Evolutionary conservation across 2,329 filamentous ascomycete genomes (phyloP), one percentile per base, ranked within the genome.

Genomic region (Parasarocladium wereldwijsianum): DNA sequence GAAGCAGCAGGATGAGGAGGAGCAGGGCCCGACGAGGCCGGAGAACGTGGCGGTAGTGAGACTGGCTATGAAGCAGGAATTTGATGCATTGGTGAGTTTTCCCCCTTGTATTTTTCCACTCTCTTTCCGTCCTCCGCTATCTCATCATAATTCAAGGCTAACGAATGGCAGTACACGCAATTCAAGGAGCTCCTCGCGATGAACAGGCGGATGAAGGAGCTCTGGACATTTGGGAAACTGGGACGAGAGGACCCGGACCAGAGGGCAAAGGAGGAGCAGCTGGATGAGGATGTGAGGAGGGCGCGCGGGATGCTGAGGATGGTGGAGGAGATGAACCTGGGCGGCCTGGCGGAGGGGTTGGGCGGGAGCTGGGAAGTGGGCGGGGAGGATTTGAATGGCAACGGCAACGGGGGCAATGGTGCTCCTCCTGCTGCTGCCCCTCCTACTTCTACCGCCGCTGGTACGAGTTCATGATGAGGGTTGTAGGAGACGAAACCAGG

Each of bases 1-100:
- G n/a, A 30, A 12, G 28, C 28, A 17, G 23, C 57, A 59, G 22
- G 55, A 53, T 12, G 49, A 55, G 15, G 52, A 45, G 27, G 55
- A 57, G 33, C 44, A 46, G 20, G 48, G 47, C 36, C 54, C 50
- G 32, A 50, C 51, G 34, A 55, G 53, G 32, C 55, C 56, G 0
- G 51, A 58, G 31, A 47, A 52, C 36, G 54, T 58, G 34, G 53
- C 57, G 29, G 56, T 60, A 17, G 48, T 52, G 4, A 52, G 55
- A 24, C 52, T 61, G 17, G 54, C 55, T 21, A 58, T 60, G 47
- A 55, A 57, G 43, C 54, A 57, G 40, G 57, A 60, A 31, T 61
- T 61, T 29, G 56, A 61, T 32, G 54, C 54, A 3, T 40, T 61
- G 11, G 56, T 59, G 34, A 17, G 44, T 33, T 21, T 1, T 14